Percentiles rank a stretch among this genome's conserved stretches.
phyloP scores from a whole-genome alignment of 306 rosid species.

The Prunus davidiana region DNA sequence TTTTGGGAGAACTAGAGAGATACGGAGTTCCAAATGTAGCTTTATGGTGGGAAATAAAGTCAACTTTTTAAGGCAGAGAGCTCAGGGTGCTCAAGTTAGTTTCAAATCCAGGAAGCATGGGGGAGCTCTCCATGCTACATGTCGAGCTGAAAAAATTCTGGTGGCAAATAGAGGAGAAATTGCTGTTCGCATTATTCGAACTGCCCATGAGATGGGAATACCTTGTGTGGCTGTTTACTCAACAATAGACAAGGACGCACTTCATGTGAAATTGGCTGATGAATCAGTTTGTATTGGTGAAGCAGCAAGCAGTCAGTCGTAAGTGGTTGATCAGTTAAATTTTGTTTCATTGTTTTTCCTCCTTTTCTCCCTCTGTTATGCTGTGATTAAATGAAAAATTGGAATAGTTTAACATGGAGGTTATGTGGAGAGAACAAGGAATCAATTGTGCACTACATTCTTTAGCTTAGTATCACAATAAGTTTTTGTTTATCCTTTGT shows the following conservation, averaged over 20 bases:
- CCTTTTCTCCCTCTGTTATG: background rate
- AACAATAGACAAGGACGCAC: slow-evolving; percentile 91
- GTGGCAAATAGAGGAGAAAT: slow-evolving; percentile 95
- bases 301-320: slow-evolving; percentile 94
- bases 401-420: background rate
- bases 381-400: background rate
- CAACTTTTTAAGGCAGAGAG: slow-evolving; percentile 50
- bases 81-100: slow-evolving; percentile 28
- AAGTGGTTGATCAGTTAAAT: slow-evolving; percentile 16
- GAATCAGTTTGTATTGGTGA: slow-evolving; percentile 96
- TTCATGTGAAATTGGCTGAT: slow-evolving; percentile 95
- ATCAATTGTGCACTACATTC: background rate
- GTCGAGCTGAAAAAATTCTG: slow-evolving; percentile 67
- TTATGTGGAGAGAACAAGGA: background rate
- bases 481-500: background rate
- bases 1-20: slow-evolving; percentile 42
- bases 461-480: background rate
- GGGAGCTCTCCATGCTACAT: slow-evolving; percentile 48
- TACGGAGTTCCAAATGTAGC: slow-evolving; percentile 64
- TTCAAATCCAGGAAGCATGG: slow-evolving; percentile 32
- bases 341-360: background rate
- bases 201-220: slow-evolving; percentile 95
- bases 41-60: slow-evolving; percentile 55
- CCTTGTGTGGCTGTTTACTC: slow-evolving; percentile 99
- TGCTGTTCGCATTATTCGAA: slow-evolving; percentile 91